Conservation (phyloP, 805 yeast genomes). For the Starmerella ratchasimensis region DNA sequence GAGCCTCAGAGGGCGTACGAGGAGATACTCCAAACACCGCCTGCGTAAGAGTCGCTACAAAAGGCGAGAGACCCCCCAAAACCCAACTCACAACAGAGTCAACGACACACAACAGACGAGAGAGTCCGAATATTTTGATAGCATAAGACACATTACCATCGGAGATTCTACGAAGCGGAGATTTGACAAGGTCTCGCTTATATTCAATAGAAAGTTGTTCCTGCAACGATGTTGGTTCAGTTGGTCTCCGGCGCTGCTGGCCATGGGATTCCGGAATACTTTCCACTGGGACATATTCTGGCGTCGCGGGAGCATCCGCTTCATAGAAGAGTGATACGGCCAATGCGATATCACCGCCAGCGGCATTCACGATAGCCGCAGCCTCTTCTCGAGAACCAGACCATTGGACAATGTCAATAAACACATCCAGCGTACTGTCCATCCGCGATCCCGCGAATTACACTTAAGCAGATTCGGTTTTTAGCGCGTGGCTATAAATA, state of each 20-base stretch:
- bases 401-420: slow-evolving; percentile 15
- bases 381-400: slow-evolving; percentile 10
- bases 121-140: slow-evolving; percentile 22
- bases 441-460: not conserved
- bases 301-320: not conserved
- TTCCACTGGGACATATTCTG: not conserved
- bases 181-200: slow-evolving; percentile 17
- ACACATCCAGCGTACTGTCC: slow-evolving; percentile 10
- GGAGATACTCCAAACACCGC: too few relatives aligned
- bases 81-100: slow-evolving; percentile 28
- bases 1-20: too few relatives aligned
- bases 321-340: slow-evolving; percentile 13
- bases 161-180: slow-evolving; percentile 25
- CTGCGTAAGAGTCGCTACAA: too few relatives aligned
- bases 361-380: slow-evolving; percentile 10
- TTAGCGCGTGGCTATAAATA: too few relatives aligned
- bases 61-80: slow-evolving; percentile 21
- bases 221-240: not conserved
- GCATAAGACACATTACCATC: slow-evolving; percentile 21
- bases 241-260: not conserved
- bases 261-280: not conserved
- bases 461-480: not conserved
- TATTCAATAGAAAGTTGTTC: slow-evolving; percentile 6
- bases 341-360: slow-evolving; percentile 7
- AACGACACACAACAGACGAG: slow-evolving; percentile 24